These are phyloP conservation scores for Evernia prunastri DNA, from an alignment of 495 filamentous ascomycete species.

Conservation along the genomic window DNA sequence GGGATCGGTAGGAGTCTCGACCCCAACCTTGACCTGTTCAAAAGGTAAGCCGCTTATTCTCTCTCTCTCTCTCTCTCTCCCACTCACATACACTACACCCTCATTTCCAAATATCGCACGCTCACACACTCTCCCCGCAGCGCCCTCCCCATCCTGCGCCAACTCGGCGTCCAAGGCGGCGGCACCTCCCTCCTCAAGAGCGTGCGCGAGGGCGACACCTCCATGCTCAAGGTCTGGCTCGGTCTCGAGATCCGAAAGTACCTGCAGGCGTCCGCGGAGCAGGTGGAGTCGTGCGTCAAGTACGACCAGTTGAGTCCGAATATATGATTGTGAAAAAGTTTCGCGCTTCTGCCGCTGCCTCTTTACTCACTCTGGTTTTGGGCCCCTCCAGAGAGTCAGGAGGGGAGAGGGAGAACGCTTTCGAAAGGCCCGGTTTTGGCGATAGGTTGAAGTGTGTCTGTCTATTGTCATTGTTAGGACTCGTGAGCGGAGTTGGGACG, in stretches of 20 bases:
- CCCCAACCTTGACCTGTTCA: conserved; percentile 81
- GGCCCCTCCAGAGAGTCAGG: too few relatives aligned
- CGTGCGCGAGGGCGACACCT: conserved; percentile 64
- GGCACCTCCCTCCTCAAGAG: conserved; percentile 50
- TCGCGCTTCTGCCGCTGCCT: too few relatives aligned
- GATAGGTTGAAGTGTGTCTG: too few relatives aligned
- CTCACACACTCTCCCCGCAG: conserved; percentile 39
- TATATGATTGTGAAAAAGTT: conserved; percentile 42
- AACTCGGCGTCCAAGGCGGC: conserved; percentile 75
- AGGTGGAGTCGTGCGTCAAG: conserved; percentile 73
- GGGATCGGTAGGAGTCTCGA: conserved; percentile 87
- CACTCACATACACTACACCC: too few relatives aligned
- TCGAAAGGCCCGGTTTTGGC: neutral
- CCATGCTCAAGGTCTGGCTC: conserved; percentile 92
- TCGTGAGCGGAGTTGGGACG: neutral
- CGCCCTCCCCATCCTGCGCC: conserved; percentile 83
- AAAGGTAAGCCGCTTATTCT: conserved; percentile 47
- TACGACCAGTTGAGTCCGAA: conserved; percentile 79
- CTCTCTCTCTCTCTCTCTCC: neutral
- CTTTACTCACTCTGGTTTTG: too few relatives aligned
- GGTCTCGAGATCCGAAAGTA: conserved; percentile 84
- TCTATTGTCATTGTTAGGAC: neutral
- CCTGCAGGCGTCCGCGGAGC: conserved; percentile 80
- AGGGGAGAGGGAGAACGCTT: too few relatives aligned
- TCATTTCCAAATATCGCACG: too few relatives aligned